Evolutionary conservation across 257 asterid species (phyloP).

Genomic region (Rhazya stricta): DNA sequence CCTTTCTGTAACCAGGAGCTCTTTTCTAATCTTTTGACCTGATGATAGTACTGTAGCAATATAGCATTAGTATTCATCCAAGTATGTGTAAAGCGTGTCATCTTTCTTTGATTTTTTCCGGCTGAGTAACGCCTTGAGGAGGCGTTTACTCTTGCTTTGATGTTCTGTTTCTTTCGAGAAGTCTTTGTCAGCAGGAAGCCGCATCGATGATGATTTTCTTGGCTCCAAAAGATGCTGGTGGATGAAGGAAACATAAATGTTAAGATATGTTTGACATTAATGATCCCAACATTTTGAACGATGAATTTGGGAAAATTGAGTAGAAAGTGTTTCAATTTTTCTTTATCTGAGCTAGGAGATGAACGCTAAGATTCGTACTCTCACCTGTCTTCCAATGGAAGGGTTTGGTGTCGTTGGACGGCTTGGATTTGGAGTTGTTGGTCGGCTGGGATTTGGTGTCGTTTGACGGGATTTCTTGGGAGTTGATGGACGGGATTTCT

Average conservation of each 20-base stretch:
- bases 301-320: not conserved
- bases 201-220: slow-evolving; percentile 78
- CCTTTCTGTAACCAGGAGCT: not conserved
- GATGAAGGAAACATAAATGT: not conserved
- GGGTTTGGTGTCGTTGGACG: not conserved
- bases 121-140: slow-evolving; percentile 83
- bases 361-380: not conserved
- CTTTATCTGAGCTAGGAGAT: not conserved
- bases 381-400: slow-evolving; percentile 48
- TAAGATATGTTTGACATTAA: not conserved
- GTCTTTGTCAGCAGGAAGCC: slow-evolving; percentile 53
- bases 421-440: slow-evolving; percentile 6
- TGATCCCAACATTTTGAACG: not conserved
- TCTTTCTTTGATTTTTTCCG: slow-evolving; percentile 92
- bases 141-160: slow-evolving; percentile 81
- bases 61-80: slow-evolving; percentile 65
- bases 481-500: slow-evolving; percentile 56
- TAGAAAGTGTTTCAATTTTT: not conserved
- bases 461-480: slow-evolving; percentile 63
- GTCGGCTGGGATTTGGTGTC: slow-evolving; percentile 48
- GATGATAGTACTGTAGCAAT: too few relatives aligned
- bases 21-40: not conserved
- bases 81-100: slow-evolving; percentile 66
- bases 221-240: slow-evolving; percentile 57
- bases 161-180: slow-evolving; percentile 45